Evolutionary conservation across 352 stramenopile species (phyloP), one percentile per base, ranked within the genome.

Genomic region (Peronospora tabacina): DNA sequence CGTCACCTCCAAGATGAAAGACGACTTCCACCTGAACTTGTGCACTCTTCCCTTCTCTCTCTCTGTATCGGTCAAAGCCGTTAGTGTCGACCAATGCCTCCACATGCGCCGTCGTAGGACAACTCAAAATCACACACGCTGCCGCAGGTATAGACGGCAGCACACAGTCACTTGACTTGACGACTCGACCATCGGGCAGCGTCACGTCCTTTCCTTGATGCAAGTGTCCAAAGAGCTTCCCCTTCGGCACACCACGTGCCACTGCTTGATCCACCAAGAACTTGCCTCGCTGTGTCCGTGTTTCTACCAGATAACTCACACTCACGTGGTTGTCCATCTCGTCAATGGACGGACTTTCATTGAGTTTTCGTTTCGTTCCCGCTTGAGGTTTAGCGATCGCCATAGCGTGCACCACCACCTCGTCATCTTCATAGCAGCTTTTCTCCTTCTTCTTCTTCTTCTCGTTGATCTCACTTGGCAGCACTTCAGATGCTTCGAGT

Each of bases 161-260:
- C 30, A 92, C 79, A 29, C 82, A 92, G 49, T 92, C 78, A 15
- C 45, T 63, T 0, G 79, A 85, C 22, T 64, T 66, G 11, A 92
- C 75, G 5, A 90, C 58, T 7, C 66, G 55, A 16, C 81, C 75
- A 28, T 89, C 77, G 0, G 70, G 33, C 15, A 92, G 61, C 19
- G 68, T 85, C 16, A 93, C 82, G 46, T 90, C 75, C 44, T 90
- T 77, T 10, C 82, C 82, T 10, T 86, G 72, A 43, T 90, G 80
- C 30, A 93, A 58, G 48, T 88, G 70, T 0, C 82, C 80, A 47
- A 88, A 91, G 28, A 90, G 49, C 33, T 74, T 79, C 3, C 82
- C 82, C 54, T 86, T 89, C 0, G 82, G 82, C 0, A 92, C 82
- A 5, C 79, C 82, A 9, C 89, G 52, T 26, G 69, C 72, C 5